Evolutionary conservation across 164 flowering plant genomes (phyloP), one percentile per base, ranked within the genome.

Genomic region (Magnolia kwangsiensis): DNA sequence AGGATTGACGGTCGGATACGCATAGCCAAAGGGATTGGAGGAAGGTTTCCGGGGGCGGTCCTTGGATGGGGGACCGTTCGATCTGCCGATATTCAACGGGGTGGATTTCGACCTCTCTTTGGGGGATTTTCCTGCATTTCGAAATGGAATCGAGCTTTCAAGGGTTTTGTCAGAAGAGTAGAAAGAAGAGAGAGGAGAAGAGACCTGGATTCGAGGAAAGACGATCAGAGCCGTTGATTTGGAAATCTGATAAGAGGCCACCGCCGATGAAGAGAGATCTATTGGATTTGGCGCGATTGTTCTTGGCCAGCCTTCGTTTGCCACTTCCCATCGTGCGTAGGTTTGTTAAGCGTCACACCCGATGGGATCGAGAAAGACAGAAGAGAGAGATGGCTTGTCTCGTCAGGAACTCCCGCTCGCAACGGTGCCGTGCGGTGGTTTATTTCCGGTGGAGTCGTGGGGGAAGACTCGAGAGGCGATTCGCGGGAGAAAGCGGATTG

Each of bases 201-300:
- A 49, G 59, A 68, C 31, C 31, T 13, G 50, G 51, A 37, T 27
- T 29, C 37, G 70, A 24, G 7, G 70, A 24, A 3, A 21, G 49
- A 29, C 50, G 18, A 24, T 55, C 61, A 76, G 55, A 18, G 55
- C 24, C 55, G 82, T 79, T 19, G 75, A 70, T 76, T 9, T 75
- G 69, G 84, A 90, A 89, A 83, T 91, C 90, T 23, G 86, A 69
- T 50, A 91, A 82, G 49, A 85, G 13, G 50, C 93, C 96, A 14
- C 91, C 90, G 63, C 81, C 88, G 18, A 91, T 87, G 73, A 91
- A 91, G 63, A 86, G 82, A 72, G 76, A 77, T 50, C 83, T 73
- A 21, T 51, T 67, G 11, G 61, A 61, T 11, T 75, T 63, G 1
- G 27, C 45, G 59, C 19, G 24, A 24, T 37, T 49, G 45, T 69